phyloP scores from a whole-genome alignment of 2,329 filamentous ascomycete genomes.

The Cladophialophora immunda region DNA sequence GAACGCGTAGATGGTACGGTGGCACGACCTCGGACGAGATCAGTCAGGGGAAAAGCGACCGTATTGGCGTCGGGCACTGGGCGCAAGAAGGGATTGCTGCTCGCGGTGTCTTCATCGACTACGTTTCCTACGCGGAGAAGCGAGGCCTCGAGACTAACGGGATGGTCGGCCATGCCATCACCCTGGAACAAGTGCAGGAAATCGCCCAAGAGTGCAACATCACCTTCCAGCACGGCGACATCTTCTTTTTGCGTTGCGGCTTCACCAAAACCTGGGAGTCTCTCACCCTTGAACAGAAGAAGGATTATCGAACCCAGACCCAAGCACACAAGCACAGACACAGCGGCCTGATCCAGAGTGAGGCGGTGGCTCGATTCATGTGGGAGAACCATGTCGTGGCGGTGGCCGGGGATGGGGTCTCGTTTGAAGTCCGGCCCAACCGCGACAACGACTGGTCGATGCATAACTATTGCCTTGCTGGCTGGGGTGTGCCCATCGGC shows the following conservation, averaged over 20 bases:
- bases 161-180: slow-evolving; percentile 54
- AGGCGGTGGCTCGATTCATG: slow-evolving; percentile 43
- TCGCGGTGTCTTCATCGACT: slow-evolving; percentile 53
- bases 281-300: slow-evolving; percentile 49
- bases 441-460: slow-evolving; percentile 33
- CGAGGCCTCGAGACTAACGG: slow-evolving; percentile 60
- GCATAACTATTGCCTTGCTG: slow-evolving; percentile 34
- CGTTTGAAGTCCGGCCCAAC: slow-evolving; percentile 37
- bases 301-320: slow-evolving; percentile 44
- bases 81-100: slow-evolving; percentile 50
- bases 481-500: slow-evolving; percentile 40
- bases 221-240: slow-evolving; percentile 63
- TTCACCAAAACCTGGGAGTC: slow-evolving; percentile 66
- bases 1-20: slow-evolving; percentile 50
- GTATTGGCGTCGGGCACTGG: slow-evolving; percentile 54
- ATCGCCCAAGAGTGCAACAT: slow-evolving; percentile 52
- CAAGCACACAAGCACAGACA: background rate
- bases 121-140: slow-evolving; percentile 56
- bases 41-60: slow-evolving; percentile 45
- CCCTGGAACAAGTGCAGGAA: slow-evolving; percentile 63
- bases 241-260: slow-evolving; percentile 72
- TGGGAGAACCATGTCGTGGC: slow-evolving; percentile 46
- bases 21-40: slow-evolving; percentile 45
- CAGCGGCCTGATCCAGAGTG: slow-evolving; percentile 57
- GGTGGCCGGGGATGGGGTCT: slow-evolving; percentile 44